Evolutionary conservation across 768 basidiomycete species (phyloP), one percentile per base, ranked within the genome.

Genomic region (Auricularia heimuer): DNA sequence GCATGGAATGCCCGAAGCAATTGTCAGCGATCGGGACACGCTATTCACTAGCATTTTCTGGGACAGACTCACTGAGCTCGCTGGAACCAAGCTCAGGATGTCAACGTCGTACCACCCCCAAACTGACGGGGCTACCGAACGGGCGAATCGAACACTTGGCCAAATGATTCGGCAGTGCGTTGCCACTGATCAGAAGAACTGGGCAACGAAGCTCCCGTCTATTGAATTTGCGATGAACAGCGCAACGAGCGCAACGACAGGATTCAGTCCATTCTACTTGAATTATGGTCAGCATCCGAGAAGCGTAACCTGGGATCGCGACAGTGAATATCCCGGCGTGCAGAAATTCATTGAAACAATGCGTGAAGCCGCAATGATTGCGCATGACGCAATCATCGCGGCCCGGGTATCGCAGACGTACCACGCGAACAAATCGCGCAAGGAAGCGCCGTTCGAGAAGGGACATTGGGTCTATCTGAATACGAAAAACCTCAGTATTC

Each of bases 61-160:
- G 78, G 69, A 60, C 39, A 51, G 54, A 3, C 64, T 73, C 14
- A 51, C 62, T 11, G 39, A 21, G 10, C 61, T 71, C 3, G 65
- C 73, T 2, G 74, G 77, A 0, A 67, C 76, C 0, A 68, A 73
- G 3, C 63, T 77, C 1, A 71, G 69, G n/a, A 67, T 75, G 70
- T 78, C 76, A 0, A 75, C 75, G 0, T 61, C 76, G 0, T 79
- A 71, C 56, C 79, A 80, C 47, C 78, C 76, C 0, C 71, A 80
- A n/a, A n/a, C n/a, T n/a, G n/a, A n/a, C n/a, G n/a, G n/a, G n/a
- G n/a, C n/a, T n/a, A n/a, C n/a, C n/a, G 64, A 76, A 68, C 63
- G 68, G 0, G 54, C 54, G 0, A 65, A 78, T 0, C 64, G 74
- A 2, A 64, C 63, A 4, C 79, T 78, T 63, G 65, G 69, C 4